Evolutionary conservation across 2,329 filamentous ascomycete species (phyloP).

Genomic region (Neopestalotiopsis clavispora): DNA sequence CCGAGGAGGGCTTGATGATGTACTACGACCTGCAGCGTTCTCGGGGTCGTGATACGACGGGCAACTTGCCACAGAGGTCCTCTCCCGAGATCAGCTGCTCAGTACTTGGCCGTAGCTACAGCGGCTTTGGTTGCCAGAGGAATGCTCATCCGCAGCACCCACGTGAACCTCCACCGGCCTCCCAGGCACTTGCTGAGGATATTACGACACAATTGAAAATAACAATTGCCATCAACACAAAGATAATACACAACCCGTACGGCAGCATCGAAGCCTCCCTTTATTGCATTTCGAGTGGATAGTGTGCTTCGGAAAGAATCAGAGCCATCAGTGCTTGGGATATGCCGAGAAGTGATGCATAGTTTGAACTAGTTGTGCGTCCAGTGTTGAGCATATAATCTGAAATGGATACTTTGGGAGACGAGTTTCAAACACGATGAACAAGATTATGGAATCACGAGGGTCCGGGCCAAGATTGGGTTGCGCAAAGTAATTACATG

Average conservation of each 20-base stretch:
- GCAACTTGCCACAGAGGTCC: no score
- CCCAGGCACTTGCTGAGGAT: no score
- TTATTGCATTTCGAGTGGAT: slow-evolving; percentile 18
- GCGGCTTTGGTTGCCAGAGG: no score
- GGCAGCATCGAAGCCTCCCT: slow-evolving; percentile 24
- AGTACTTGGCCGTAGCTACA: no score
- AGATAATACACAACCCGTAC: neutral
- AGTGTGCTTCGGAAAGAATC: neutral
- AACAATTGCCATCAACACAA: no score
- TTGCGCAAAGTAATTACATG: neutral
- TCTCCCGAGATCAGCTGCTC: no score
- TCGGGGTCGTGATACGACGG: no score
- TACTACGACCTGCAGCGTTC: neutral
- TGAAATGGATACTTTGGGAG: neutral
- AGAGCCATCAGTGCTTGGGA: slow-evolving; percentile 15
- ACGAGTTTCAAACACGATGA: neutral
- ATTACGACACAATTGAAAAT: no score
- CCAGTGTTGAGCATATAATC: no score
- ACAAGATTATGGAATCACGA: neutral
- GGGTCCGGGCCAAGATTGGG: neutral
- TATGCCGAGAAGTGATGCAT: neutral
- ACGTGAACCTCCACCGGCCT: no score
- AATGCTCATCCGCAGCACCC: no score
- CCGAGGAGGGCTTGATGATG: neutral
- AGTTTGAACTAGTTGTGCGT: neutral